A percentile compares a stretch with the other conserved stretches of the same genome.
Conservation (phyloP, 805 yeast species). For the Debaryomyces prosopidis region DNA sequence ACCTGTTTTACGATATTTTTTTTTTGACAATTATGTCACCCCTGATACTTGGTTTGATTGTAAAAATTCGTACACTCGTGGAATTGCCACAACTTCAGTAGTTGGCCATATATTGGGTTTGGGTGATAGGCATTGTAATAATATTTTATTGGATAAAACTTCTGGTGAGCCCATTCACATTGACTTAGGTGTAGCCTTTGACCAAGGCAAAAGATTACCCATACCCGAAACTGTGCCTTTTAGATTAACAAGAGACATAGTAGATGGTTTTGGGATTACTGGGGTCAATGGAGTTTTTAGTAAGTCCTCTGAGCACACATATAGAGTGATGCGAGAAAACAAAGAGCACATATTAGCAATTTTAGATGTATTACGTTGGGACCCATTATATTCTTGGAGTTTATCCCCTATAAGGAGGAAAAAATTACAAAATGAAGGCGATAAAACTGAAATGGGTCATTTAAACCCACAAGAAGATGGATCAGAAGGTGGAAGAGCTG, state of each 20-base stretch:
- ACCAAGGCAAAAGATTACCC: constrained; percentile 81
- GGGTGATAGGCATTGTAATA: constrained; percentile 95
- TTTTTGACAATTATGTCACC: constrained; percentile 61
- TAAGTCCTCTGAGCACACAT: constrained; percentile 70
- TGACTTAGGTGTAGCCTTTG: constrained; percentile 95
- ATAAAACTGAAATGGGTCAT: constrained; percentile 12
- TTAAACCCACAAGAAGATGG: constrained; percentile 40
- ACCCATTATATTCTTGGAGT: constrained; percentile 91
- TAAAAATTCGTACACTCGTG: constrained; percentile 65
- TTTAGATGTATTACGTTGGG: constrained; percentile 83
- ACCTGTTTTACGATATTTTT: constrained; percentile 74
- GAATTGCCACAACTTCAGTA: constrained; percentile 82
- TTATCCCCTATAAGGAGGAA: constrained; percentile 70
- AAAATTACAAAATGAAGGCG: constrained; percentile 48
- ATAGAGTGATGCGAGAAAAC: constrained; percentile 64
- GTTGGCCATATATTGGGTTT: constrained; percentile 87
- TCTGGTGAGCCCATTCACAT: constrained; percentile 95
- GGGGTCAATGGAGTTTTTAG: constrained; percentile 79
- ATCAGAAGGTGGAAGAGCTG: constrained; percentile 78
- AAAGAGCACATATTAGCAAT: constrained; percentile 74
- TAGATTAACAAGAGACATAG: constrained; percentile 82
- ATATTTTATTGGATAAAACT: constrained; percentile 74
- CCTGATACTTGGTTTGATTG: constrained; percentile 76
- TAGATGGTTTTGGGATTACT: constrained; percentile 87
- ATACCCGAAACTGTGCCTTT: constrained; percentile 95